Base-by-base conservation (phyloP, 192 early-diverging fungal genomes). In the Obelidium mucronatum region DNA sequence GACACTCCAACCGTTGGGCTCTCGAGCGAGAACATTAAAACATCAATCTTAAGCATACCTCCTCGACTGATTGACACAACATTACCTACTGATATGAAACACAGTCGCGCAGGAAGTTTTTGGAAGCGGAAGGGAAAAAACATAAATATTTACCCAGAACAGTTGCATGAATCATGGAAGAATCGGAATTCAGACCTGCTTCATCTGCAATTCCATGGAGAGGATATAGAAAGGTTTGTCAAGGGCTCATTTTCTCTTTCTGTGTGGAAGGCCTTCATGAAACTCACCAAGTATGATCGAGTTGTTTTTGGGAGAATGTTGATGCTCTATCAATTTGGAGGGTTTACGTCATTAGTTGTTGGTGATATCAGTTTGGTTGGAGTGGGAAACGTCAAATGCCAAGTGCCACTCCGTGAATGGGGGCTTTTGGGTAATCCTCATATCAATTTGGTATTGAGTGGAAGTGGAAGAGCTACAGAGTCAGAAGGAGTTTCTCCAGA, bases 151-250 rank as follows among this genome's bases (percentile, higher is more conserved):
- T 19, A 15, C 8, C 44, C 8, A 48, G 44, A 48, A 48, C 44
- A 48, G 19, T 15, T 48, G 44, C 44, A 48, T 48, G 8, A 6
- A 48, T 48, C 44, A 48, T 48, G 44, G 44, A 19, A 48, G 19
- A 48, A 6, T 19, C 0, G 8, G 44, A 48, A 48, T 48, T 19
- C 44, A 48, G 44, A 48, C 19, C 0, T 48, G 15, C 3, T 60
- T 17, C 15, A 60, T 17, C 19, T 60, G 15, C 22, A 26, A 26
- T 60, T 60, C 26, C 24, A 11, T 33, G 15, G 15, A 31, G 22
- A 60, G 17, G 58, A 60, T 60, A 15, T 60, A 28, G 58, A 60
- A 31, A 17, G 58, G 58, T 60, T 60, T n/a, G 58, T 60, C 13
- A 17, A 28, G 0, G 58, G 58, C 19, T 60, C 33, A 15, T 60